Base-by-base conservation (phyloP, 73 alveolate genomes). In the Effrenium voratum region DNA sequence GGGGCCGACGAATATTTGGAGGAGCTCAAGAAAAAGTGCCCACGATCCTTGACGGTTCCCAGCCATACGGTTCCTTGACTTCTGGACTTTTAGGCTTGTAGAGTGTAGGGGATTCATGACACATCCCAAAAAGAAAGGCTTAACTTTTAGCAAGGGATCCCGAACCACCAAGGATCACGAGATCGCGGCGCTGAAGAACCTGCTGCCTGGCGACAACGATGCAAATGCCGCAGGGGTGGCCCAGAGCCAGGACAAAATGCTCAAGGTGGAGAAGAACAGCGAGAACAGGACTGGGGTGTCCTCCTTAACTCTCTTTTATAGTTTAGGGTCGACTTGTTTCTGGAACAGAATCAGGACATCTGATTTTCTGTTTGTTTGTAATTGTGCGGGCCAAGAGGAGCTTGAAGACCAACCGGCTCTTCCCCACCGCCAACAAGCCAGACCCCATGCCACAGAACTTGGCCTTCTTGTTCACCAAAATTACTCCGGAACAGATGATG, bases 371-470 rank as follows among this genome's bases (percentile, higher is more conserved):
- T n/a, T n/a, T n/a, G n/a, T n/a, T n/a, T n/a, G n/a, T n/a, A n/a
- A n/a, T 15, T 55, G 70, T n/a, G n/a, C n/a, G n/a, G n/a, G n/a
- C 34, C 13, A 66, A 66, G 13, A 41, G 88, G 55, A 77, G 88
- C 88, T 60, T 43, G 43, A 77, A 77, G 88, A 77, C 88, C 55
- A 45, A 45, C 55, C 55, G 88, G 88, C 88, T 77, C 88, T 77
- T 77, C 88, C 88, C 88, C 15, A 77, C 88, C 13, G 60, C 88
- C 38, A 77, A 77, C 88, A 77, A 77, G 88, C 88, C 88, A 26
- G 88, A 77, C 38, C 88, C 88, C 3, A 77, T 77, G 88, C 88
- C 88, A 8, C 88, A 41, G 28, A 45, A 77, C 30, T 44, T 77
- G 88, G 88, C 88, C 26, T 40, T 36, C 57, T 52, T 40, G n/a